These are phyloP conservation scores for Mycena metata DNA, from an alignment of 768 basidiomycete species.

Conservation along the genomic window DNA sequence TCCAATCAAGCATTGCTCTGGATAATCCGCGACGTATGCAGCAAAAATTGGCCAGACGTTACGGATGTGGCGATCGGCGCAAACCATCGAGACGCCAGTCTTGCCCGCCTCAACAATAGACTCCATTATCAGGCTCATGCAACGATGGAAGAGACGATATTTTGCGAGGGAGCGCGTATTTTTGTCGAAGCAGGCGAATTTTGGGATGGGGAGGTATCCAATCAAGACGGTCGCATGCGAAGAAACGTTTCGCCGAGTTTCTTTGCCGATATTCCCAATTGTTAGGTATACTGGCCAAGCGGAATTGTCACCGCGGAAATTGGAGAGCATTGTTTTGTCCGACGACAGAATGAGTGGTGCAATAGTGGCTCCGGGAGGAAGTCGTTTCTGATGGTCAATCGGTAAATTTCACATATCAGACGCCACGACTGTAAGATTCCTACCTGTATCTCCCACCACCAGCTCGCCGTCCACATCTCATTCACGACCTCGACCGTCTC, in stretches of 20 bases:
- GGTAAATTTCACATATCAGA: conserved; percentile 17
- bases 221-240: conserved; percentile 46
- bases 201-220: conserved; percentile 51
- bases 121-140: conserved; percentile 44
- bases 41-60: conserved; percentile 32
- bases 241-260: conserved; percentile 42
- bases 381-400: conserved; percentile 39
- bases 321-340: conserved; percentile 50
- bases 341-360: conserved; percentile 50
- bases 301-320: conserved; percentile 47
- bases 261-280: conserved; percentile 49
- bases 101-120: conserved; percentile 37
- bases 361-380: conserved; percentile 35
- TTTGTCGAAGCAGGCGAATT: conserved; percentile 45
- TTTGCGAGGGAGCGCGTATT: conserved; percentile 33
- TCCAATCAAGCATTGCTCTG: conserved; percentile 22
- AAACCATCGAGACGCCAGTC: conserved; percentile 33
- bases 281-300: conserved; percentile 53
- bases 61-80: conserved; percentile 24
- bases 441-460: conserved; percentile 52
- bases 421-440: neutral
- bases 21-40: conserved; percentile 33
- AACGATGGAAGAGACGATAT: conserved; percentile 52
- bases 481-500: conserved; percentile 30
- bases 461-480: conserved; percentile 48